Conservation (phyloP, 352 stramenopile species). For the Globisporangium spiculum region DNA sequence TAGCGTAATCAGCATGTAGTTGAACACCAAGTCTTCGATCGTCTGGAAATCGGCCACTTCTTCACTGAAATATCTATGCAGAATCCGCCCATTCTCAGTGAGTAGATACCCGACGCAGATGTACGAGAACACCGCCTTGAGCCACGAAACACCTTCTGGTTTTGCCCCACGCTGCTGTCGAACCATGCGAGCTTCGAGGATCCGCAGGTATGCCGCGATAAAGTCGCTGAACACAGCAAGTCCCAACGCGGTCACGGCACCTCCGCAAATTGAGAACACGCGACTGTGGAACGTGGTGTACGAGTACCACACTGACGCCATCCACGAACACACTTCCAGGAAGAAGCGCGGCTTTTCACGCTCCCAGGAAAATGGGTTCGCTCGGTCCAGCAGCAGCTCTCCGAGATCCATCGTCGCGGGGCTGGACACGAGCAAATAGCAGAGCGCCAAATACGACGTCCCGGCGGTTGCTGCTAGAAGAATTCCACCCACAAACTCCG, state of each 20-base stretch:
- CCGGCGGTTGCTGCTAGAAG: slow-evolving; percentile 50
- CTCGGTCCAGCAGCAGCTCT: slow-evolving; percentile 49
- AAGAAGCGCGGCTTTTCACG: slow-evolving; percentile 55
- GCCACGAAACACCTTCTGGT: slow-evolving; percentile 50
- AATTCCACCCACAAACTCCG: slow-evolving; percentile 49
- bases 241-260: slow-evolving; percentile 33
- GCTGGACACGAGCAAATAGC: slow-evolving; percentile 33
- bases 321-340: slow-evolving; percentile 72
- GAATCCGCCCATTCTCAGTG: slow-evolving; percentile 38
- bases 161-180: slow-evolving; percentile 25
- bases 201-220: slow-evolving; percentile 46
- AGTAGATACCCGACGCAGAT: slow-evolving; percentile 66
- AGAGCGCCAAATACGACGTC: slow-evolving; percentile 45
- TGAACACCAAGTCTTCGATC: slow-evolving; percentile 62
- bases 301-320: slow-evolving; percentile 63
- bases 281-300: slow-evolving; percentile 55
- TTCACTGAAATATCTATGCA: slow-evolving; percentile 45
- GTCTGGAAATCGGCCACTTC: slow-evolving; percentile 31
- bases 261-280: slow-evolving; percentile 41
- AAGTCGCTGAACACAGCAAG: slow-evolving; percentile 60
- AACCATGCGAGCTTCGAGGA: slow-evolving; percentile 46
- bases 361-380: slow-evolving; percentile 47
- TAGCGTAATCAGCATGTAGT: slow-evolving; percentile 70
- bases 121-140: slow-evolving; percentile 69
- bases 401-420: slow-evolving; percentile 28